Evolutionary conservation across 2,329 filamentous ascomycete species (phyloP).

Genomic region (Epichloe sibirici): DNA sequence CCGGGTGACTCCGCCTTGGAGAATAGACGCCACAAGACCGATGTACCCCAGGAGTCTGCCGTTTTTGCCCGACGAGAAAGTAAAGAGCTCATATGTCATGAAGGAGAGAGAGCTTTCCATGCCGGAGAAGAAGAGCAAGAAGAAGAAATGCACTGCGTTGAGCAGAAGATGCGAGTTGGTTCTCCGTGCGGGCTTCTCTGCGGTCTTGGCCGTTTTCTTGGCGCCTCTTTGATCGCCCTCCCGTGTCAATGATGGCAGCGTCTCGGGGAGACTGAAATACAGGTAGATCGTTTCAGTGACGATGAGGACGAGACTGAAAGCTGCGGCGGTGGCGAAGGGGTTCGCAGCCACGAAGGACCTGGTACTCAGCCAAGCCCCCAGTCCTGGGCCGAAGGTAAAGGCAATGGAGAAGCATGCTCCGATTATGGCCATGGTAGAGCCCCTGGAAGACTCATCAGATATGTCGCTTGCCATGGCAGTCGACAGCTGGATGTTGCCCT

Average conservation of each 20-base stretch:
- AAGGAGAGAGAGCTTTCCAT: constrained; percentile 98
- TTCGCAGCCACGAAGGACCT: constrained; percentile 72
- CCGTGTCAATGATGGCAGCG: constrained; percentile 49
- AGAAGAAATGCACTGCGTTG: constrained; percentile 76
- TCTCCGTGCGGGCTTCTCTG: constrained; percentile 27
- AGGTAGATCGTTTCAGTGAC: constrained; percentile 80
- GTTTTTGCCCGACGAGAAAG: constrained; percentile 66
- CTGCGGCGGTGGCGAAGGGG: constrained; percentile 86
- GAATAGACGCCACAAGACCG: constrained; percentile 78
- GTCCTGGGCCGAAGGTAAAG: constrained; percentile 88
- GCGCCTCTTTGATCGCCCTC: constrained; percentile 16
- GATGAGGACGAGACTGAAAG: constrained; percentile 74
- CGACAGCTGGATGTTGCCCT: constrained; percentile 93
- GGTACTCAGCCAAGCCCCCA: constrained; percentile 75
- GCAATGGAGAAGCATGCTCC: constrained; percentile 94
- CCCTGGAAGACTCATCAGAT: constrained; percentile 70
- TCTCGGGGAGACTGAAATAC: constrained; percentile 77
- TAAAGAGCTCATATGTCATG: constrained; percentile 91
- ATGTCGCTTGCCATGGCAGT: constrained; percentile 96
- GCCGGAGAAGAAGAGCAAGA: constrained; percentile 93
- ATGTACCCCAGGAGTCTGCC: constrained; percentile 82
- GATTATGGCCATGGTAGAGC: constrained; percentile 90
- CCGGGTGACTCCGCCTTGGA: constrained; percentile 85
- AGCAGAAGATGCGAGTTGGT: constrained; percentile 78
- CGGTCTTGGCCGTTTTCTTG: constrained; percentile 11